Base-by-base conservation (phyloP, 2,329 filamentous ascomycete genomes). In the Colletotrichum karsti region DNA sequence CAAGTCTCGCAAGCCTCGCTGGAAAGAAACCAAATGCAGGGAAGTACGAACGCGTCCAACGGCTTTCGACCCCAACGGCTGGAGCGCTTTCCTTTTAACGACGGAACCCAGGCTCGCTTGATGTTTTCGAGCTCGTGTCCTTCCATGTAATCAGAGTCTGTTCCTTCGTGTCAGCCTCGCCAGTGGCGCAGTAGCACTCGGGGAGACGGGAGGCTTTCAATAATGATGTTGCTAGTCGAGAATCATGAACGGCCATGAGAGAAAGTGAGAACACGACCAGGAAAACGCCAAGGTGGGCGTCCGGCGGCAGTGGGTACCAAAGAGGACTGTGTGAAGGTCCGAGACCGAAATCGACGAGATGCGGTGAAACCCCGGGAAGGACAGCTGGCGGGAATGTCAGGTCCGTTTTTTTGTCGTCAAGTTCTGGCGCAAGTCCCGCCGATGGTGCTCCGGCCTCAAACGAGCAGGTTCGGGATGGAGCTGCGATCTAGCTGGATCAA, bases 271-370 rank as follows among this genome's bases (percentile, higher is more conserved):
- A 22, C 4, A 41, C 35, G 41, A 39, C 48, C 9, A 20, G 26
- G 28, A 20, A 55, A 13, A 13, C 18, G 41, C 26, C 20, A n/a
- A 35, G 28, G 58, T 44, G 59, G 50, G 37, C 46, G 30, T 37
- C 18, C 30, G 61, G 22, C 53, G 60, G 63, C 42, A 50, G 51
- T 46, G 60, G 37, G 24, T 37, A 44, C n/a, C 28, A 24, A n/a
- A 61, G 39, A 64, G 41, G 41, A 53, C 44, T 55, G 37, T 35
- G 15, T 22, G 13, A 54, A 58, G 44, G 53, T 39, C 53, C 44
- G 64, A 64, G 64, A 48, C 53, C 60, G 51, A 62, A 58, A 37
- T 30, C 33, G 33, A 50, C 12, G 42, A 59, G n/a, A 42, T 42
- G 35, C 35, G 35, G 51, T 63, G 51, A 51, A 37, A 57, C 26